Base-by-base conservation (phyloP, 2,329 filamentous ascomycete species). In the Phialemoniopsis sp. region DNA sequence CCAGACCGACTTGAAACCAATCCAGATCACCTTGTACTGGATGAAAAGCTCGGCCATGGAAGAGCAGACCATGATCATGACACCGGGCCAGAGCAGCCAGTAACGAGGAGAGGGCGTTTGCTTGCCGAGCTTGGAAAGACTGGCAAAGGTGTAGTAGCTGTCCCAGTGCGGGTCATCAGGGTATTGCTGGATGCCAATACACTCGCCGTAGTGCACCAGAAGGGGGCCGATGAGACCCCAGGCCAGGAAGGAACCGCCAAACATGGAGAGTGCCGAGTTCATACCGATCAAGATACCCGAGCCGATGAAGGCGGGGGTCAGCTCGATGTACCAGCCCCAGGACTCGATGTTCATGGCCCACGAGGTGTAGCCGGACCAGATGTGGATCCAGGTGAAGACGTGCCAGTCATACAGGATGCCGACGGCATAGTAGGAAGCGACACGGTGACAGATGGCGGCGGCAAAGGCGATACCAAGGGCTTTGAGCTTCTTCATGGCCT, bases 331-430 rank as follows among this genome's bases (percentile, higher is more conserved):
- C 76, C 75, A 80, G 36, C 72, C 72, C 75, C 74, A 80, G 45
- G 68, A 76, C 58, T 80, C 76, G 13, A 73, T 66, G 38, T 66
- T 62, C 42, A 79, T 58, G 5, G 73, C 74, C 33, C 58, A 59
- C 47, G 66, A 70, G 32, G 64, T 68, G 54, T 74, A 70, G 42
- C 66, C 57, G 41, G 67, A 64, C 73, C 73, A 78, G 52, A 75
- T 73, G 50, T 67, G 75, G 49, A 79, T 68, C 64, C 66, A 69
- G 32, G 68, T 70, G 52, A 72, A 72, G 39, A 68, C 51, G 45
- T 73, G 72, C 73, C 73, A 77, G 54, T 78, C 73, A 66, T 76
- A 80, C 6, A 82, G 60, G 41, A 81, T 75, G 14, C 78, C 78
- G 13, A 72, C 60, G 19, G 73, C 74, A 48, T 82, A 82, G 43